Conservation (phyloP, 495 filamentous ascomycete species). For the Cenococcum geophilum region DNA sequence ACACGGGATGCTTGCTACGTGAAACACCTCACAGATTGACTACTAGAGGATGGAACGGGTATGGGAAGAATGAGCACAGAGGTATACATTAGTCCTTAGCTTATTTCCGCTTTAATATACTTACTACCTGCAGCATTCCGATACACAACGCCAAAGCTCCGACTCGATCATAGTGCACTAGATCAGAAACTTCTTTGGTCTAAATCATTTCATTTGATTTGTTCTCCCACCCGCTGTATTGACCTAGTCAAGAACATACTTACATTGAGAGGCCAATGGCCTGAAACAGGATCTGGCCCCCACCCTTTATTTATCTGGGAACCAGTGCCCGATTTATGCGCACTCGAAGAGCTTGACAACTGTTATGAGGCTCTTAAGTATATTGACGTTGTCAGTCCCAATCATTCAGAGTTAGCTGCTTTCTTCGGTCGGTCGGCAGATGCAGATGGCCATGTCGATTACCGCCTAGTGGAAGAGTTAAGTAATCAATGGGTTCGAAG, state of each 20-base stretch:
- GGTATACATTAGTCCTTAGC: slow-evolving; percentile 36
- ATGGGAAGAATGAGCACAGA: slow-evolving; percentile 54
- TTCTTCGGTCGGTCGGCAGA: slow-evolving; percentile 59
- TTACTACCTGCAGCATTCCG: slow-evolving; percentile 60
- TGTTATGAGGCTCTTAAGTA: slow-evolving; percentile 63
- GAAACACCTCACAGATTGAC: slow-evolving; percentile 62
- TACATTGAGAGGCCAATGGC: slow-evolving; percentile 16
- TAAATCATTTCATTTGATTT: slow-evolving; percentile 81
- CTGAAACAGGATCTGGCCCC: background rate
- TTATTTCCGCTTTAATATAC: slow-evolving; percentile 2
- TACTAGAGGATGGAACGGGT: slow-evolving; percentile 89
- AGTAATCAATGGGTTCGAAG: slow-evolving; percentile 53
- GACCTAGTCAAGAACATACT: slow-evolving; percentile 61
- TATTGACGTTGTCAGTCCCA: slow-evolving; percentile 83
- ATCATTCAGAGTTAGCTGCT: slow-evolving; percentile 74
- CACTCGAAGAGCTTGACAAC: slow-evolving; percentile 63
- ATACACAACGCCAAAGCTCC: slow-evolving; percentile 80
- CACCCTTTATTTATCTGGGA: slow-evolving; percentile 84
- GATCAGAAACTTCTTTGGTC: slow-evolving; percentile 56
- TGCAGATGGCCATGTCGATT: slow-evolving; percentile 49
- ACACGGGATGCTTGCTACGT: slow-evolving; percentile 63
- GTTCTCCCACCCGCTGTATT: slow-evolving; percentile 70
- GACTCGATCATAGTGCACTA: slow-evolving; percentile 59
- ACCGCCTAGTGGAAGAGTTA: slow-evolving; percentile 47
- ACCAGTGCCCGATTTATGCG: slow-evolving; percentile 83